Evolutionary conservation across 139 green algal species (phyloP), one percentile per base, ranked within the genome.

Genomic region (Microglena sp.): DNA sequence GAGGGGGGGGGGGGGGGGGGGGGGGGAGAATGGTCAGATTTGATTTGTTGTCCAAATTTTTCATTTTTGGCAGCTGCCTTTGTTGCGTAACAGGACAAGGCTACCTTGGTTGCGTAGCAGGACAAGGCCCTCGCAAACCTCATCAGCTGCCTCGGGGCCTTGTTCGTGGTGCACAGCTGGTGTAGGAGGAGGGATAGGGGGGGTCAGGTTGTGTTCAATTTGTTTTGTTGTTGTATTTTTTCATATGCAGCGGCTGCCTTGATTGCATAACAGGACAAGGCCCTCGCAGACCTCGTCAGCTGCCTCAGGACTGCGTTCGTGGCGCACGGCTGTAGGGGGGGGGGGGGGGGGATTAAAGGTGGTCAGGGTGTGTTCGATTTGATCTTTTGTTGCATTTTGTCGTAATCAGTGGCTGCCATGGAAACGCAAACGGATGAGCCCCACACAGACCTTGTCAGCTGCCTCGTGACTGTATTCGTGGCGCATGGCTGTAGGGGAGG

Each of bases 121-220:
- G 68, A 78, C 71, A 75, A 89, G 71, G 0, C 74, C 79, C 55
- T 89, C 69, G 44, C 73, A 80, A 40, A 83, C 62, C 68, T 86
- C 82, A 50, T 82, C 74, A 30, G 77, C 77, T 0, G 64, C 72
- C 7, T 81, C 72, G 11, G 65, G 36, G 4, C 79, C 82, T n/a
- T 77, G 69, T 68, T 86, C 82, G 4, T 56, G 45, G 24, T 74
- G 68, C 57, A 84, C 74, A 33, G 55, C 79, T 82, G 72, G 11
- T 15, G 15, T 15, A 50, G n/a, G n/a, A n/a, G n/a, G n/a, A n/a
- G n/a, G n/a, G n/a, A n/a, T n/a, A n/a, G n/a, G n/a, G n/a, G n/a
- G n/a, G n/a, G n/a, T n/a, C n/a, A n/a, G n/a, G n/a, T n/a, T n/a
- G n/a, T n/a, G n/a, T 50, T 11, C 40, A 15, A 11, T 50, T 24